A percentile compares a stretch with the other conserved stretches of the same genome.
Conservation (phyloP, 257 asterid genomes). For the Solanum virginianum region DNA sequence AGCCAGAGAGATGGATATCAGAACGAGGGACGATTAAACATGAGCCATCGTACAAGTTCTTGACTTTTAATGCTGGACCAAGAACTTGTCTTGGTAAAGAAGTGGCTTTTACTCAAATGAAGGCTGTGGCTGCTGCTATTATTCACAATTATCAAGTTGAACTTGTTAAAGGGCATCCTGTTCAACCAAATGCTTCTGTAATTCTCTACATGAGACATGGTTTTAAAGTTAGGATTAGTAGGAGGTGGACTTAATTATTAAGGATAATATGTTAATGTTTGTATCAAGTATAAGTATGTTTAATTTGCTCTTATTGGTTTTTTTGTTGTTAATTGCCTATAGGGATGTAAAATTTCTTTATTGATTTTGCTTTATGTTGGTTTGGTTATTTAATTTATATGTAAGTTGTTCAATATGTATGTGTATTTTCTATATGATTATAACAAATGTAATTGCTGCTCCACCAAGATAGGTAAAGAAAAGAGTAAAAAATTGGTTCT, state of each 20-base stretch:
- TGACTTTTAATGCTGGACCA: constrained; percentile 61
- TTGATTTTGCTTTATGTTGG: not conserved
- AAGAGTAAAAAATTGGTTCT: too few relatives aligned
- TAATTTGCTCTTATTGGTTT: not conserved
- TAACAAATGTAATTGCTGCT: not conserved
- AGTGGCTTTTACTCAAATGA: constrained; percentile 39
- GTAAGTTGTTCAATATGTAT: not conserved
- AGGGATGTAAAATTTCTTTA: not conserved
- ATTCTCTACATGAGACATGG: constrained; percentile 53
- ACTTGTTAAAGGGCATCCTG: constrained; percentile 26
- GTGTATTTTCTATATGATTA: not conserved
- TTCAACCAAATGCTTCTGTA: constrained; percentile 33
- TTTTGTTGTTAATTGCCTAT: not conserved
- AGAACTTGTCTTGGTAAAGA: constrained; percentile 61
- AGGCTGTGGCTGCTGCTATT: constrained; percentile 36
- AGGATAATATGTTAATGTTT: not conserved
- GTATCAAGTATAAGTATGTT: not conserved
- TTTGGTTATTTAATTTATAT: not conserved
- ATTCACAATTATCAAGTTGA: constrained; percentile 27
- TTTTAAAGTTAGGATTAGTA: constrained; percentile 32
- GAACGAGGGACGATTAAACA: constrained; percentile 23
- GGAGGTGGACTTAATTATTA: constrained; percentile 3
- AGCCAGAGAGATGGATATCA: constrained; percentile 56
- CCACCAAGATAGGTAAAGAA: not conserved
- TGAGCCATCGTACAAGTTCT: constrained; percentile 49